These are phyloP conservation scores for Cercospora nicotianae DNA, from an alignment of 2,329 filamentous ascomycete genomes.

Conservation along the genomic window DNA sequence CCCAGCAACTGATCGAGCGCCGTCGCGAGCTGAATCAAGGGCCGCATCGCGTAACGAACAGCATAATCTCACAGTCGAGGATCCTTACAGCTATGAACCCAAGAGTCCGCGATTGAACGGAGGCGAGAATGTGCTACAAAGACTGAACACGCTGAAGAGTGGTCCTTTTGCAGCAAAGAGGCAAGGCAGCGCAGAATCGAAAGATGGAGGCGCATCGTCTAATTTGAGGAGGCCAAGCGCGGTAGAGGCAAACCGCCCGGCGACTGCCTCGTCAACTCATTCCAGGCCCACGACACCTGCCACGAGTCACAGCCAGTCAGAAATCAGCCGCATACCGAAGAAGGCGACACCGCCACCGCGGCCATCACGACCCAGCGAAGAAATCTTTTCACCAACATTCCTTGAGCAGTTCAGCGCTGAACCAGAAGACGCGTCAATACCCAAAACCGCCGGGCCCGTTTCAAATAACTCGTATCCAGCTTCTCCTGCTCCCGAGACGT, in stretches of 20 bases:
- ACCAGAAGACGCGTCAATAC: constrained; percentile 22
- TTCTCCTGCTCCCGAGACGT: neutral
- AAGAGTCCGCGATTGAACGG: constrained; percentile 45
- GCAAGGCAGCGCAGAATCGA: constrained; percentile 23
- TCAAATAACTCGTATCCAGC: constrained; percentile 24
- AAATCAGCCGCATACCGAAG: constrained; percentile 17
- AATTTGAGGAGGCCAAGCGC: constrained; percentile 25
- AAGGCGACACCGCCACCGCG: constrained; percentile 32
- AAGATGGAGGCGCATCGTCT: constrained; percentile 5
- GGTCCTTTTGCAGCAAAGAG: constrained; percentile 57
- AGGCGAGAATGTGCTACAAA: constrained; percentile 52
- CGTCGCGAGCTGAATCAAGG: constrained; percentile 29
- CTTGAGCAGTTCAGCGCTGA: constrained; percentile 33
- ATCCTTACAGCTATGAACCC: constrained; percentile 36
- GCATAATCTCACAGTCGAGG: constrained; percentile 20
- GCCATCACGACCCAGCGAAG: constrained; percentile 36
- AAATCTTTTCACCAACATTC: constrained; percentile 32
- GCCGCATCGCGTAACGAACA: constrained; percentile 28
- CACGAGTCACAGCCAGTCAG: constrained; percentile 1
- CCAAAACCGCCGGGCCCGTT: constrained; percentile 9
- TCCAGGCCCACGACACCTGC: constrained; percentile 15
- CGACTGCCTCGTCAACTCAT: constrained; percentile 19
- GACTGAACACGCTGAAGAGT: constrained; percentile 62
- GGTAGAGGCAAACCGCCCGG: constrained; percentile 15
- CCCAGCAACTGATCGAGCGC: constrained; percentile 15